Evolutionary conservation across 2,329 filamentous ascomycete species (phyloP), one percentile per base, ranked within the genome.

Genomic region (Ascochyta clinopodiicola): DNA sequence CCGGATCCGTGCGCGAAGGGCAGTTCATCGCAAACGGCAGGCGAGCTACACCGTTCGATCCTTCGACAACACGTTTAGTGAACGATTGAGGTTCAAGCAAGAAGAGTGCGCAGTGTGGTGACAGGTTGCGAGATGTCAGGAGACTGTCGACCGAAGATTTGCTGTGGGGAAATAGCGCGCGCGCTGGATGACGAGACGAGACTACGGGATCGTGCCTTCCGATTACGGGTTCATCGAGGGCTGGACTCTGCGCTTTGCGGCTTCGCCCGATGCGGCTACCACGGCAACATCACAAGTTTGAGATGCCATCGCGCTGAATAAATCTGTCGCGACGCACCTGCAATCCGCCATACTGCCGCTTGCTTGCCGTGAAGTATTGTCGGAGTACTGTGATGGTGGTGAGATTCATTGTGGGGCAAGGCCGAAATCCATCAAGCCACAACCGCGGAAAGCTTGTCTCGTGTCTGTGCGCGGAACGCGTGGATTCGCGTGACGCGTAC

Each of bases 1-100:
- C 77, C 10, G 77, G 76, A 57, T 89, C 86, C 29, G 80, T 84
- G 62, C 84, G 79, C 6, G 86, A 88, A 53, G 86, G 86, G 70
- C 86, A 87, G 67, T 88, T 88, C 86, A 89, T 89, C 54, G 46
- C 51, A 48, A 57, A 27, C 29, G 31, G 31, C 21, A 42, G 46
- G 24, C 22, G 32, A 25, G 25, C 48, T n/a, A 24, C 22, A 24
- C 22, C 22, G 22, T 24, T 24, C 32, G 32, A 35, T 21, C 2
- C 9, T 9, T 32, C 24, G 36, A 36, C 27, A 39, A 37, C 7
- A 44, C 39, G 35, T 27, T 24, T 24, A 25, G 13, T 40, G 21
- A 29, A 15, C 22, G 5, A 38, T 12, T 17, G 44, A 38, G 21
- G 36, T 24, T 7, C 34, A 32, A 34, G 5, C 7, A 24, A 4